Conservation (phyloP, 2,329 filamentous ascomycete genomes). For the Byssothecium circinans region DNA sequence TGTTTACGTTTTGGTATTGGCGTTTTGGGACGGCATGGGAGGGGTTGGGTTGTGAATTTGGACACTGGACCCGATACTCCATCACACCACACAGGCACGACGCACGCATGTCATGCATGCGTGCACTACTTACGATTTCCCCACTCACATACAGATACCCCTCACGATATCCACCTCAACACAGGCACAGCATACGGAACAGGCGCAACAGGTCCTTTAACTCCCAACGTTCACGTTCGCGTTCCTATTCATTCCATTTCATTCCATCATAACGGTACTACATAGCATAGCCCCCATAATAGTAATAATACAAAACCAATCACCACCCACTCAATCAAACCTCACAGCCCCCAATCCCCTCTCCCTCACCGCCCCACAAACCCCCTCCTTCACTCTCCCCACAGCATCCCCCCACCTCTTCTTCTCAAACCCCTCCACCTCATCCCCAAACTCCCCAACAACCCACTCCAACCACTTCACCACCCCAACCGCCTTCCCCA, state of each 20-base stretch:
- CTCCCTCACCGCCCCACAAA: slow-evolving; percentile 47
- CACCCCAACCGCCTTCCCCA: slow-evolving; percentile 71
- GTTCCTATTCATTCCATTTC: not conserved
- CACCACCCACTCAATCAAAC: slow-evolving; percentile 15
- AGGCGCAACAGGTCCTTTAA: slow-evolving; percentile 1
- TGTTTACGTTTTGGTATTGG: not conserved
- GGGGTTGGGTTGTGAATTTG: not conserved
- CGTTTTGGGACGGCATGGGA: not conserved
- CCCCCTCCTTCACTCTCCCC: slow-evolving; percentile 41
- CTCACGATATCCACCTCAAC: not conserved
- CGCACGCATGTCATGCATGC: not conserved
- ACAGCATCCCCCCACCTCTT: slow-evolving; percentile 44
- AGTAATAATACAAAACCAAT: slow-evolving; percentile 3
- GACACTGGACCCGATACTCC: not conserved
- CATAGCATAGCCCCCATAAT: slow-evolving; percentile 10
- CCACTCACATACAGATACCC: slow-evolving; percentile 2
- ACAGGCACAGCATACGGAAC: not conserved
- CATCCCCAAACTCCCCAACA: slow-evolving; percentile 29
- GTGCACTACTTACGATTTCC: not conserved
- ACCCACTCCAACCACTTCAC: slow-evolving; percentile 64
- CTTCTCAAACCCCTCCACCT: slow-evolving; percentile 12
- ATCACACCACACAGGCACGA: not conserved
- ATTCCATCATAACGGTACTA: not conserved
- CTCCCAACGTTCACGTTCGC: too few species aligned
- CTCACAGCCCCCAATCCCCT: slow-evolving; percentile 51